Base-by-base conservation (phyloP, 1,284 basidiomycete genomes). In the Tilletia horrida region DNA sequence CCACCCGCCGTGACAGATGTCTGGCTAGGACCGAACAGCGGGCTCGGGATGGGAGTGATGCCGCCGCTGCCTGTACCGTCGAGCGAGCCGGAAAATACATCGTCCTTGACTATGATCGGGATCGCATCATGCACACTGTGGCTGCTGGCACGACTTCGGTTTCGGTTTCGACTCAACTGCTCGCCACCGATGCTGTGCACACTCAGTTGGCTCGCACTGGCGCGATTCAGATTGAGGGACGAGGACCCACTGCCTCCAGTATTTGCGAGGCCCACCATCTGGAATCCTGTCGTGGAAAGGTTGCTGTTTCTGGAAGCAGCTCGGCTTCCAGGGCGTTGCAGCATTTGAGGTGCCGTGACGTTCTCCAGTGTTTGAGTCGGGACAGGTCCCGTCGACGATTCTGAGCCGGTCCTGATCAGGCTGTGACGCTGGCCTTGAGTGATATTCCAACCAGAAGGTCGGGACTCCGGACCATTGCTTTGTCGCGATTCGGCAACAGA, bases 41-140 rank as follows among this genome's bases (percentile, higher is more conserved):
- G 55, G n/a, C 55, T 59, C 29, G 55, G 55, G 14, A 40, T 18
- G 3, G 55, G 55, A 25, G 55, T 59, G 35, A 31, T 11, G 1
- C 55, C 50, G 16, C 23, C 29, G 9, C 29, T 13, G 23, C 14
- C 50, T 6, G 18, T 9, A 7, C 8, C 55, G 18, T 59, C 25
- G 8, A 16, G 68, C n/a, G 70, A 70, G n/a, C 73, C 70, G 63
- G 72, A 76, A 31, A 78, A 78, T 21, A 78, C 61, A 65, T 78
- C 76, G 52, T 78, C 77, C 64, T 73, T 69, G 11, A 71, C 74
- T 29, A 59, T 29, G 16, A 75, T 65, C 0, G 77, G 77, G 48
- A 78, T 76, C 3, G 73, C 69, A 59, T 77, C 77, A 62, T 78
- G 77, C 1, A 78, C 75, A 55, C 73, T 65, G 7, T 52, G 48